Percentiles rank a stretch among this genome's conserved stretches.
phyloP scores from a whole-genome alignment of 2,329 filamentous ascomycete species.

The Phyllosticta capitalensis region DNA sequence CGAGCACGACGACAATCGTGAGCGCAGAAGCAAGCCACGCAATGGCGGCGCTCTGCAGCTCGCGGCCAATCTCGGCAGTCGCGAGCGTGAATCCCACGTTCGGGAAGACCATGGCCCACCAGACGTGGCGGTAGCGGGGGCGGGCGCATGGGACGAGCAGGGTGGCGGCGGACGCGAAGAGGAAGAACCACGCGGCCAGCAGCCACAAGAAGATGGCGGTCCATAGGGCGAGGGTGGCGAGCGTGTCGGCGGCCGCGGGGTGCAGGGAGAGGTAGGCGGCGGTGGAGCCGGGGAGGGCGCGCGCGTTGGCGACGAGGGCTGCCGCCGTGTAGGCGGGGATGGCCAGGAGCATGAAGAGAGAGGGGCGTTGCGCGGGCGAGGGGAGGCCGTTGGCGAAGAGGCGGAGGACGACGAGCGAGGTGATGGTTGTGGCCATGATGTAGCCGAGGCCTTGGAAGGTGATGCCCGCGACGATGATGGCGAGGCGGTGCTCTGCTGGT shows the following conservation, averaged over 20 bases:
- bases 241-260: conserved; percentile 25
- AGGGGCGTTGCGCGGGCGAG: conserved; percentile 53
- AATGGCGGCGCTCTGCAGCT: conserved; percentile 26
- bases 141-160: conserved; percentile 40
- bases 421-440: conserved; percentile 61
- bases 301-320: conserved; percentile 59
- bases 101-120: conserved; percentile 50
- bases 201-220: conserved; percentile 55
- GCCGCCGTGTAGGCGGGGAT: conserved; percentile 63
- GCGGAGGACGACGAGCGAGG: conserved; percentile 60
- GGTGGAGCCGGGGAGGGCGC: conserved; percentile 40
- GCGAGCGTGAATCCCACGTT: conserved; percentile 35
- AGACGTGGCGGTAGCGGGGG: conserved; percentile 29
- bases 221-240: conserved; percentile 39
- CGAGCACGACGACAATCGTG: conserved; percentile 42
- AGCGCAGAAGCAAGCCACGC: conserved; percentile 36
- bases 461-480: conserved; percentile 57
- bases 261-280: conserved; percentile 13
- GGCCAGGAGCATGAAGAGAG: conserved; percentile 68
- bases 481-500: conserved; percentile 45
- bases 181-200: conserved; percentile 49
- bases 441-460: conserved; percentile 63
- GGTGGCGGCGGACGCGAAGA: conserved; percentile 32
- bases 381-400: conserved; percentile 61
- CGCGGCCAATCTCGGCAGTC: conserved; percentile 31